Conservation (phyloP, 768 basidiomycete species). For the Tylopilus rubrobrunneus region DNA sequence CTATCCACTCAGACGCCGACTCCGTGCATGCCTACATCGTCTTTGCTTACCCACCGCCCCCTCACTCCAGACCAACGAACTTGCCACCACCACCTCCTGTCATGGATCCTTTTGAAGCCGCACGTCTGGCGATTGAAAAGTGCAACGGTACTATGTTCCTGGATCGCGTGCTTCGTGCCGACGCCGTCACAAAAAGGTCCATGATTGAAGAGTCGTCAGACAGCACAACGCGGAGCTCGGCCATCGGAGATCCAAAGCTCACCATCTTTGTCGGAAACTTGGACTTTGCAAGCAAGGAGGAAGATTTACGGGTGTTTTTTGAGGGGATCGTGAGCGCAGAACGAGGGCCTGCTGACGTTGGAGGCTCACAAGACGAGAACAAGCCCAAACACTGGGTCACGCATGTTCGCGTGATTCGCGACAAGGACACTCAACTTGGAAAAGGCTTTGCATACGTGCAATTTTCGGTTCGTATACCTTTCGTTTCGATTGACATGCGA, state of each 20-base stretch:
- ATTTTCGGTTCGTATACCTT: constrained; percentile 53
- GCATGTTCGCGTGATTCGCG: constrained; percentile 83
- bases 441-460: constrained; percentile 96
- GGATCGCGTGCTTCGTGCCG: constrained; percentile 77
- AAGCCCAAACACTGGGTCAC: constrained; percentile 63
- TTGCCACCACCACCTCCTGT: constrained; percentile 46
- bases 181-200: constrained; percentile 46
- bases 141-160: constrained; percentile 73
- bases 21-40: constrained; percentile 88
- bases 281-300: constrained; percentile 89
- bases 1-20: constrained; percentile 76
- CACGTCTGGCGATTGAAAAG: constrained; percentile 49
- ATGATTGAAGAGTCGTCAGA: constrained; percentile 19
- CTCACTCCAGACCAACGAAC: constrained; percentile 42
- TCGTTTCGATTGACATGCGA: not conserved
- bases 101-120: constrained; percentile 72
- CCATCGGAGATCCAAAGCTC: constrained; percentile 63
- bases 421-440: constrained; percentile 88
- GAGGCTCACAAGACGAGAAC: constrained; percentile 26
- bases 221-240: constrained; percentile 21
- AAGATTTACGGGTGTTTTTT: constrained; percentile 83
- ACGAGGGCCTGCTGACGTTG: constrained; percentile 51
- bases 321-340: constrained; percentile 72
- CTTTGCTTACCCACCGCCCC: constrained; percentile 65
- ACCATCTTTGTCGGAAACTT: constrained; percentile 91